A percentile compares a stretch with the other conserved stretches of the same genome.
Evolutionary conservation across 495 filamentous ascomycete genomes (phyloP).

Genomic region (Aspergillus bertholletiae): DNA sequence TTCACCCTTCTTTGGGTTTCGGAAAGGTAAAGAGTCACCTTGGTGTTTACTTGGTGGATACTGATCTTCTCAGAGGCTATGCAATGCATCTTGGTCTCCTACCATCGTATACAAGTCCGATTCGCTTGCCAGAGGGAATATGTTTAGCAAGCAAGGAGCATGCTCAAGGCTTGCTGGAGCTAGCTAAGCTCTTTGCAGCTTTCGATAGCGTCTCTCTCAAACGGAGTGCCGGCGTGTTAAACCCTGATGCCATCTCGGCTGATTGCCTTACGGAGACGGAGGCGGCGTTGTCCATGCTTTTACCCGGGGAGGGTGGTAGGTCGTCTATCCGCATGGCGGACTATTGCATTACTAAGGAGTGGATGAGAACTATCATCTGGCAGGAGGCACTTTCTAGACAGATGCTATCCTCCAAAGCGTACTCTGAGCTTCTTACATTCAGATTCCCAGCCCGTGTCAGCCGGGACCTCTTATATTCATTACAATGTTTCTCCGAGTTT

Average conservation of each 20-base stretch:
- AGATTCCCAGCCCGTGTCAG: slow-evolving; percentile 67
- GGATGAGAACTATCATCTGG: slow-evolving; percentile 77
- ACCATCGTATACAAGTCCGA: slow-evolving; percentile 21
- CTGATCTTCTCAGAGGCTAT: slow-evolving; percentile 20
- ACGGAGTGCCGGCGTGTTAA: not conserved
- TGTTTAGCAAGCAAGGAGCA: slow-evolving; percentile 11
- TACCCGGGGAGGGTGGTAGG: slow-evolving; percentile 5
- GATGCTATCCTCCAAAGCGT: slow-evolving; percentile 48
- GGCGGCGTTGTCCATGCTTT: slow-evolving; percentile 15
- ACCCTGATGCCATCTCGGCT: not conserved
- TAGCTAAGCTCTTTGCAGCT: slow-evolving; percentile 23
- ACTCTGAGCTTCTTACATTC: slow-evolving; percentile 62
- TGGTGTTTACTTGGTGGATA: not conserved
- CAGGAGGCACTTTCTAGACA: slow-evolving; percentile 56
- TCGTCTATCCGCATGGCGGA: slow-evolving; percentile 25
- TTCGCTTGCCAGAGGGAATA: slow-evolving; percentile 3
- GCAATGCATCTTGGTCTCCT: slow-evolving; percentile 28
- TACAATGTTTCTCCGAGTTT: slow-evolving; percentile 20
- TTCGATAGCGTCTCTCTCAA: slow-evolving; percentile 21
- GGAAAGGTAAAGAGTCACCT: slow-evolving; percentile 31
- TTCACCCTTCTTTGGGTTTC: slow-evolving; percentile 32
- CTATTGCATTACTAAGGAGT: slow-evolving; percentile 43
- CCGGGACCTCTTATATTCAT: slow-evolving; percentile 56
- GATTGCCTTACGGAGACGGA: slow-evolving; percentile 19
- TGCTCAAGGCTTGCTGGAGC: slow-evolving; percentile 23